These are phyloP conservation scores for Syncephalastrum racemosum DNA, from an alignment of 371 early-diverging fungal genomes.

Conservation along the genomic window DNA sequence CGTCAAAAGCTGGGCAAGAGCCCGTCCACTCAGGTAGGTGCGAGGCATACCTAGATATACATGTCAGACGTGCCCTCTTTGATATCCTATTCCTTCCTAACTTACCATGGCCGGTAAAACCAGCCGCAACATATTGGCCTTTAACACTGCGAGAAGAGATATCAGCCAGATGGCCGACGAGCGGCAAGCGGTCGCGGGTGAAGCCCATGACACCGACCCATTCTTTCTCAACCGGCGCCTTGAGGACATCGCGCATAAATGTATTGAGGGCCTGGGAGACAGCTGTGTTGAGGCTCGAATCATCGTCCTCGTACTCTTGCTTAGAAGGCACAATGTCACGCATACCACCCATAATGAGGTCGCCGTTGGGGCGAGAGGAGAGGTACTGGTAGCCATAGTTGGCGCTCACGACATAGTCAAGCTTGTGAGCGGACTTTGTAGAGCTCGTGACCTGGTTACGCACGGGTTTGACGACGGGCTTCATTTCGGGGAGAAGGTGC, in stretches of 20 bases:
- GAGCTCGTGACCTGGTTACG: constrained; percentile 51
- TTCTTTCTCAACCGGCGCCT: constrained; percentile 18
- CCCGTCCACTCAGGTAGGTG: constrained; percentile 44
- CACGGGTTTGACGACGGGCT: constrained; percentile 34
- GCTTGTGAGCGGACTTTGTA: constrained; percentile 3
- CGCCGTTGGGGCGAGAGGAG: constrained; percentile 45
- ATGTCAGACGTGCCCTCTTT: not conserved
- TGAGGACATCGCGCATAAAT: constrained; percentile 22
- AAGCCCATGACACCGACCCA: constrained; percentile 54
- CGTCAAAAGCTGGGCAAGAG: constrained; percentile 36
- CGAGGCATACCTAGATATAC: constrained; percentile 51
- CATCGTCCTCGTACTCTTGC: constrained; percentile 40
- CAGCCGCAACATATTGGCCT: constrained; percentile 43
- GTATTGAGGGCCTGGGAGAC: constrained; percentile 32
- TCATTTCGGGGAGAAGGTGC: constrained; percentile 19
- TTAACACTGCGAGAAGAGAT: not conserved
- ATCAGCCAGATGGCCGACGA: constrained; percentile 34
- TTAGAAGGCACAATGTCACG: constrained; percentile 35
- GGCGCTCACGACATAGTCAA: constrained; percentile 36
- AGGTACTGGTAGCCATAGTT: constrained; percentile 43
- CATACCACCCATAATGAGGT: constrained; percentile 54
- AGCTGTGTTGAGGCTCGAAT: constrained; percentile 26
- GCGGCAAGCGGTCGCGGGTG: constrained; percentile 40
- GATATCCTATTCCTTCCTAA: not conserved
- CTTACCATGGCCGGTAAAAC: constrained; percentile 37